phyloP scores from a whole-genome alignment of 805 yeast species.

The Cyberlindnera japonica region DNA sequence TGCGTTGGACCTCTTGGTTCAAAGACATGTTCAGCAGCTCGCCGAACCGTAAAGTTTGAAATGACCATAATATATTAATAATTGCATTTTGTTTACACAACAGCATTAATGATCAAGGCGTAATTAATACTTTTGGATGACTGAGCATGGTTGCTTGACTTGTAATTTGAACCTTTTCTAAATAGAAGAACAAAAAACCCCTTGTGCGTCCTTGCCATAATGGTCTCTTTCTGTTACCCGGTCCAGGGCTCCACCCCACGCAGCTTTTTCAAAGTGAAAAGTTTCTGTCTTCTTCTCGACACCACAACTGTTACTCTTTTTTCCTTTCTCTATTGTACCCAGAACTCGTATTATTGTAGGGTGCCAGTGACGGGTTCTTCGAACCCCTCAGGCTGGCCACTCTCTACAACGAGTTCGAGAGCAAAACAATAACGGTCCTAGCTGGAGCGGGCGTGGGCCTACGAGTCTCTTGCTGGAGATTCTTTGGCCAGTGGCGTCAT shows the following conservation, averaged over 20 bases:
- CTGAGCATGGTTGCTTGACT: too few species aligned
- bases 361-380: constrained; percentile 2
- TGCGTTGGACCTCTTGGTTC: constrained; percentile 6
- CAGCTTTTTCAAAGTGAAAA: too few species aligned
- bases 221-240: too few species aligned
- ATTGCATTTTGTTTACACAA: background rate
- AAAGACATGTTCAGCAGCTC: constrained; percentile 12
- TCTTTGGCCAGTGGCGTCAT: background rate
- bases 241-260: too few species aligned
- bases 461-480: background rate
- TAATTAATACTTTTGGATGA: too few species aligned
- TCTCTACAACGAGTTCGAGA: constrained; percentile 6
- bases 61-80: background rate
- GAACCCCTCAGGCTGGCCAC: constrained; percentile 5
- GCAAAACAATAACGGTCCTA: background rate
- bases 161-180: too few species aligned
- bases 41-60: constrained; percentile 12
- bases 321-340: constrained; percentile 1
- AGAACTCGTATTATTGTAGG: constrained; percentile 6
- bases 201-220: too few species aligned
- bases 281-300: too few species aligned
- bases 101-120: too few species aligned
- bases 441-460: background rate
- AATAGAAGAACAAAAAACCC: too few species aligned
- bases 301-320: too few species aligned